Evolutionary conservation across 306 rosid genomes (phyloP).

Genomic region (Cicer arietinum): DNA sequence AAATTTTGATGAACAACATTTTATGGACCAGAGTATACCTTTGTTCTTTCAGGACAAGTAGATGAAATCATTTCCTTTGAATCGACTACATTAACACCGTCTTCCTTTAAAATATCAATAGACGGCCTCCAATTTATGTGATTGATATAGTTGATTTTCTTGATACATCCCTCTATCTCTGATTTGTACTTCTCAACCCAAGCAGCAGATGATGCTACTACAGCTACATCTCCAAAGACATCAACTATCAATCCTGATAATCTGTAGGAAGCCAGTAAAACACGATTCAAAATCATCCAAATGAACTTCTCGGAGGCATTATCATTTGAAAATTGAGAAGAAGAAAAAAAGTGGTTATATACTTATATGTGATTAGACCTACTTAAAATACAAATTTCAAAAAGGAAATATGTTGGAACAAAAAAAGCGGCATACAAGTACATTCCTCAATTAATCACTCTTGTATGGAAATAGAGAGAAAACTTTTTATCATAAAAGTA

Average conservation of each 20-base stretch:
- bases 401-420: conserved; percentile 35
- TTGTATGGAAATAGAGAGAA: too few species aligned
- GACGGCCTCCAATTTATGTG: conserved; percentile 89
- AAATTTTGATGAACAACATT: conserved; percentile 33
- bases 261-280: conserved; percentile 53
- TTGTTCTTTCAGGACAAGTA: conserved; percentile 70
- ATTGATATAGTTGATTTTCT: conserved; percentile 60
- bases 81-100: conserved; percentile 71
- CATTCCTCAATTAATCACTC: too few species aligned
- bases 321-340: conserved; percentile 6
- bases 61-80: conserved; percentile 57
- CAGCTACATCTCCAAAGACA: conserved; percentile 89
- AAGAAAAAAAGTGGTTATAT: conserved; percentile 6
- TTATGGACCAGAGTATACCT: conserved; percentile 52
- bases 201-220: conserved; percentile 92
- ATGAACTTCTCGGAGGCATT: conserved; percentile 12
- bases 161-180: conserved; percentile 69
- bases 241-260: conserved; percentile 88
- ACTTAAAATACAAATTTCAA: conserved; percentile 1
- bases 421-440: neutral
- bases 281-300: conserved; percentile 39
- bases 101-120: conserved; percentile 83
- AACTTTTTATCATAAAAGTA: too few species aligned
- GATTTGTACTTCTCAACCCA: conserved; percentile 94
- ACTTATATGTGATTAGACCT: conserved; percentile 6